Evolutionary conservation across 2,329 filamentous ascomycete species (phyloP), one percentile per base, ranked within the genome.

Genomic region (Monosporascus sp.): DNA sequence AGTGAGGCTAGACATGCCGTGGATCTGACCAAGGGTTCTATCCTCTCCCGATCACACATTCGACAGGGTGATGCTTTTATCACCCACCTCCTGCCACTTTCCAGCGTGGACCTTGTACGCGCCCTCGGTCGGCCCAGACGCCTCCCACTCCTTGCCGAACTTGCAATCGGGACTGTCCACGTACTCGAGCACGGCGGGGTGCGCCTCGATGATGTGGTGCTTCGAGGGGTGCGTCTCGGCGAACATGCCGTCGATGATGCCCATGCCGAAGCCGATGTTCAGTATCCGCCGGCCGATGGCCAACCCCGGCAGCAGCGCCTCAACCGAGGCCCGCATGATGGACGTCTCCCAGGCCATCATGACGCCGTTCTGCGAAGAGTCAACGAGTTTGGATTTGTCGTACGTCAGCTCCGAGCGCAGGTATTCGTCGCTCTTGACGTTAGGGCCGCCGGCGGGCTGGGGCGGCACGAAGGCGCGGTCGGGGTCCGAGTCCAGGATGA

Each of bases 291-390:
- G 81, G 2, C 86, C 88, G 0, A 66, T 50, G 41, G 57, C 54
- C 8, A 58, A 60, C 11, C 51, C 60, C 0, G 69, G 67, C 1
- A 86, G 74, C 1, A 95, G 75, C 15, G 82, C 79, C 56, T 85
- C 79, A 46, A 90, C 89, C 51, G 88, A 90, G 49, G 82, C 80
- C 54, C 81, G 81, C 90, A 96, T 96, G 62, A 96, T 94, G 58
- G 85, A 83, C 2, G 85, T 88, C 70, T 96, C 90, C 90, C 90
- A 96, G 39, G 85, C 81, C 90, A 96, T 96, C 90, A 96, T 96
- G 46, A 96, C 89, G 50, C 89, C 90, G 67, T 96, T 96, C 56
- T 84, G 79, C 58, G 84, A 82, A 3, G 82, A 78, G 65, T 94
- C 89, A 6, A 94, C 78, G 2, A 94, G 80, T 54, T 86, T 86